Conservation (phyloP, 2,329 filamentous ascomycete species). For the Pestalotiopsis sp. region DNA sequence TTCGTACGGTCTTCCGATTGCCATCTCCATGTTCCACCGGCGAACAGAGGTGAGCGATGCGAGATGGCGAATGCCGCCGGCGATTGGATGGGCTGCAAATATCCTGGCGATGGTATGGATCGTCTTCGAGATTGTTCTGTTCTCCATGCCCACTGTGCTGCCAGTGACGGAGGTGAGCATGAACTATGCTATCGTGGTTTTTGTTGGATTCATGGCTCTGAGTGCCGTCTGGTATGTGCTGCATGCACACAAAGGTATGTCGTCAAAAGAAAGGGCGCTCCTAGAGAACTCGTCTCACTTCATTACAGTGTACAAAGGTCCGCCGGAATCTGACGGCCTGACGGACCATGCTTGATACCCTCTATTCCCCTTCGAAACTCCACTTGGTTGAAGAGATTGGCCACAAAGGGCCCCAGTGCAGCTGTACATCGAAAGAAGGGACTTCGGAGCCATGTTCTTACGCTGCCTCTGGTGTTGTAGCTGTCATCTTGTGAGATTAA, state of each 20-base stretch:
- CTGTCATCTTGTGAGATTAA: no score
- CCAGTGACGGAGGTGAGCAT: slow-evolving; percentile 31
- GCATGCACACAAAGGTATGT: slow-evolving; percentile 53
- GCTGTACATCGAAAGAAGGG: no score
- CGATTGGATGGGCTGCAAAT: slow-evolving; percentile 48
- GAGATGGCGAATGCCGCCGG: slow-evolving; percentile 46
- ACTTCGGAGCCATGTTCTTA: no score
- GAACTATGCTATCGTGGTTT: slow-evolving; percentile 60
- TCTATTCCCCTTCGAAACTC: no score
- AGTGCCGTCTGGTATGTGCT: slow-evolving; percentile 50
- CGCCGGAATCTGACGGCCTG: slow-evolving; percentile 33
- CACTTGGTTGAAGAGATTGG: no score
- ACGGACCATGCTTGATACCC: slow-evolving; percentile 20
- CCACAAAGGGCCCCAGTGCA: no score
- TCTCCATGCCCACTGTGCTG: slow-evolving; percentile 41
- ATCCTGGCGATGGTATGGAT: slow-evolving; percentile 52
- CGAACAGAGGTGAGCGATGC: slow-evolving; percentile 51
- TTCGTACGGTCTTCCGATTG: slow-evolving; percentile 59
- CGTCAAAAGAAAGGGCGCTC: neutral
- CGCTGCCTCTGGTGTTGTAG: no score
- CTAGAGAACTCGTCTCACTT: neutral
- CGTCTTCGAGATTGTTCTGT: slow-evolving; percentile 53
- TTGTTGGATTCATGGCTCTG: slow-evolving; percentile 41
- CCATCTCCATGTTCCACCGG: slow-evolving; percentile 48
- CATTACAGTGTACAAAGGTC: slow-evolving; percentile 29